These are phyloP conservation scores for Sabuloglossum arenarium DNA, from an alignment of 495 filamentous ascomycete genomes.

Conservation along the genomic window DNA sequence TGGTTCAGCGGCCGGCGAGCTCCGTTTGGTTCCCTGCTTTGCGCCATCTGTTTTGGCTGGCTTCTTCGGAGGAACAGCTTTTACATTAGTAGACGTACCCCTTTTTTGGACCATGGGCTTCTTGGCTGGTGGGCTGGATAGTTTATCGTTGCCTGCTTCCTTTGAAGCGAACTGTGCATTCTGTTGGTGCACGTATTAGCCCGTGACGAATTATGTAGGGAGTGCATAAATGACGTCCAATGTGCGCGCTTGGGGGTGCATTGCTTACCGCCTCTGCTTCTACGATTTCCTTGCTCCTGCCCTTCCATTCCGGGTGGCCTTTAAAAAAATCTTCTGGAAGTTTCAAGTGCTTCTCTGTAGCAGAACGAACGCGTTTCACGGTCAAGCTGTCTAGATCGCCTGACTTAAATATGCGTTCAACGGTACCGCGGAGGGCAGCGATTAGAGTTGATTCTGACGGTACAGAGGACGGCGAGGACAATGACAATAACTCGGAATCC, in stretches of 20 bases:
- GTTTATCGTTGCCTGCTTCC: background rate
- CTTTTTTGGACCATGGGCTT: background rate
- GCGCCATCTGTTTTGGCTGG: conserved; percentile 2
- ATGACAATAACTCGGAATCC: conserved; percentile 2
- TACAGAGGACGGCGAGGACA: background rate
- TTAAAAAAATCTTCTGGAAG: conserved; percentile 55
- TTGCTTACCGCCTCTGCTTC: conserved; percentile 37
- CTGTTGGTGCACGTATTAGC: background rate
- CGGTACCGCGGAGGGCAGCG: conserved; percentile 33
- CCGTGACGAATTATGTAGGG: background rate
- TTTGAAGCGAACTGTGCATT: background rate
- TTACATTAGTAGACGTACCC: background rate
- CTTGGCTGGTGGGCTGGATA: background rate
- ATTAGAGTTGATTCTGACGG: background rate
- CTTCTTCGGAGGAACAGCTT: background rate
- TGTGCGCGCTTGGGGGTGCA: background rate
- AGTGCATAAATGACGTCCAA: background rate
- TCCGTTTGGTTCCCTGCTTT: conserved; percentile 7
- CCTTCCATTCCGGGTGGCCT: conserved; percentile 44
- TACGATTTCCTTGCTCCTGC: conserved; percentile 56
- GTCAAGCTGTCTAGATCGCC: conserved; percentile 46
- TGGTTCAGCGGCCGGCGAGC: conserved; percentile 6
- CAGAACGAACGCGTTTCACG: conserved; percentile 49
- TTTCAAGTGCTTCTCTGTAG: conserved; percentile 39
- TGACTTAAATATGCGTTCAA: conserved; percentile 32